Percentiles rank a stretch among this genome's conserved stretches.
Conservation (phyloP, 805 yeast genomes). For the Candida qinlingensis region DNA sequence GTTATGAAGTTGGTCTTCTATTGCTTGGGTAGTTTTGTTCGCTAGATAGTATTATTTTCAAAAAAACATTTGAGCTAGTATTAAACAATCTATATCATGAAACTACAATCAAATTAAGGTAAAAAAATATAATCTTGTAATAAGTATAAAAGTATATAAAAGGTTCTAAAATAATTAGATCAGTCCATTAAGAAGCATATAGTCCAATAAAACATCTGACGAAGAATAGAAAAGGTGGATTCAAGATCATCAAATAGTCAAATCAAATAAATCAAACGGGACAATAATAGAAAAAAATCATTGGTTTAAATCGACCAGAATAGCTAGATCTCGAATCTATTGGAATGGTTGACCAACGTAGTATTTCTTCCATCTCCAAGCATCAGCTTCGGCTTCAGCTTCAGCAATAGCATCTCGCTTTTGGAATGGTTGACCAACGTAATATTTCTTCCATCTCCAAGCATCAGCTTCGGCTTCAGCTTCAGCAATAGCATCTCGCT, state of each 20-base stretch:
- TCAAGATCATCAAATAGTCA: no score
- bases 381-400: constrained; percentile 9
- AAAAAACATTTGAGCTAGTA: no score
- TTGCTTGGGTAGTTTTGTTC: no score
- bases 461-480: constrained; percentile 18
- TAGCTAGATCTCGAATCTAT: no score
- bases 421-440: constrained; percentile 17
- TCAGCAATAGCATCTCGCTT: constrained; percentile 20
- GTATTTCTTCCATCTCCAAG: neutral
- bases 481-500: constrained; percentile 7
- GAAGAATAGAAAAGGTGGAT: neutral
- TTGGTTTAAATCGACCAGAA: no score
- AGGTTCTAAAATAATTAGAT: neutral
- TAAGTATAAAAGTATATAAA: neutral
- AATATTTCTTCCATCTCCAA: constrained; percentile 19
- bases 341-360: constrained; percentile 12
- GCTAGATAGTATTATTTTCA: no score
- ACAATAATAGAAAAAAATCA: no score
- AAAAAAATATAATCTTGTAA: no score
- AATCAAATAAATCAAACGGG: no score
- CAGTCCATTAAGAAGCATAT: neutral
- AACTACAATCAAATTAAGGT: no score
- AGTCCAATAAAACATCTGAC: neutral
- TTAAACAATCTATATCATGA: no score
- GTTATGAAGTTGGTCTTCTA: no score